Percentiles rank a stretch among this genome's conserved stretches.
Conservation (phyloP, 2,329 filamentous ascomycete species). For the Colletotrichum destructivum region DNA sequence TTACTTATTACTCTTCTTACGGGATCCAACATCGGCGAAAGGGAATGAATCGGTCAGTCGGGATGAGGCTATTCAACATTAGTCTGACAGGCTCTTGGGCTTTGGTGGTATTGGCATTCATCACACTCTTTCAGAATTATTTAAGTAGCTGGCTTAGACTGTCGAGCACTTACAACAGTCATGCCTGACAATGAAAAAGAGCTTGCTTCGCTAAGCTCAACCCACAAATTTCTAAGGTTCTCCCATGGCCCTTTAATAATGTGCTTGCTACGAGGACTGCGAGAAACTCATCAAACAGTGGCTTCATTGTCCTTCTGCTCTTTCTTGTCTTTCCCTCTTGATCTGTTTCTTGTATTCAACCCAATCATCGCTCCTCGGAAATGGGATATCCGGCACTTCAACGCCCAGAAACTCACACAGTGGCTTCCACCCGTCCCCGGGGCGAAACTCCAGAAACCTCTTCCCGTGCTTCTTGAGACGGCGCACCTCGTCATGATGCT, state of each 20-base stretch:
- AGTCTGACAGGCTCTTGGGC: slow-evolving; percentile 31
- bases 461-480: slow-evolving; percentile 35
- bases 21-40: slow-evolving; percentile 19
- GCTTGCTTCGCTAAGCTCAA: neutral
- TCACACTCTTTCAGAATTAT: slow-evolving; percentile 18
- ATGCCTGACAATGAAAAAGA: slow-evolving; percentile 16
- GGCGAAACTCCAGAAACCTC: slow-evolving; percentile 48
- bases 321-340: slow-evolving; percentile 40
- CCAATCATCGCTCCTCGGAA: slow-evolving; percentile 51
- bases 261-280: too few species aligned
- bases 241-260: too few species aligned
- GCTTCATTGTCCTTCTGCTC: neutral
- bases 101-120: slow-evolving; percentile 25
- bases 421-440: slow-evolving; percentile 48
- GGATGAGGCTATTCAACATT: slow-evolving; percentile 42
- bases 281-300: too few species aligned
- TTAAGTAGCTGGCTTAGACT: slow-evolving; percentile 1
- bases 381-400: slow-evolving; percentile 44
- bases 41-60: slow-evolving; percentile 18
- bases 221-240: neutral
- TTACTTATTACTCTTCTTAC: neutral
- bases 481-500: slow-evolving; percentile 47
- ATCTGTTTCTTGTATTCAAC: slow-evolving; percentile 48
- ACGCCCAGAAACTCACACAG: slow-evolving; percentile 49
- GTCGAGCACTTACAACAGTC: slow-evolving; percentile 30